phyloP scores from a whole-genome alignment of 2,329 filamentous ascomycete genomes.

The Fusarium incarnatum region DNA sequence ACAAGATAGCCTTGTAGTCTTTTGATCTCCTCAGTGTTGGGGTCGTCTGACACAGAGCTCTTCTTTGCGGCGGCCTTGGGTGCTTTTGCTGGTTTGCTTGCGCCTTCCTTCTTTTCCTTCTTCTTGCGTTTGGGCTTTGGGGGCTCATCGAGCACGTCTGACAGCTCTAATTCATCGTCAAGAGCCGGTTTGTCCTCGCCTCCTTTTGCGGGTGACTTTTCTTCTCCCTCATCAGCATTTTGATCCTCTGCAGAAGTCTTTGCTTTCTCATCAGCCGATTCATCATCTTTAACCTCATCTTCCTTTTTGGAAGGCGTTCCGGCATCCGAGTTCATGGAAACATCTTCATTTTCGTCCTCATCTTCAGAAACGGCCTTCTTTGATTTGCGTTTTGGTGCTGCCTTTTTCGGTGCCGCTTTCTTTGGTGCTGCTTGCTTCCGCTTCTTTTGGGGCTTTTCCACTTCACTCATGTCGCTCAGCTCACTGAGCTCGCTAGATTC shows the following conservation, averaged over 20 bases:
- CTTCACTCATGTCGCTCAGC: constrained; percentile 42
- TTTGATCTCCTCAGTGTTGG: constrained; percentile 85
- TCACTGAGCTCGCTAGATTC: constrained; percentile 41
- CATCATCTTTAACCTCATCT: constrained; percentile 1
- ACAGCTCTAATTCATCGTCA: constrained; percentile 55
- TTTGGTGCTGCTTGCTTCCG: constrained; percentile 25
- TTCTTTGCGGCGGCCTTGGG: constrained; percentile 48
- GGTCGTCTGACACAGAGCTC: constrained; percentile 57
- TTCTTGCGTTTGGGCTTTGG: constrained; percentile 70
- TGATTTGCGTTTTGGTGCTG: constrained; percentile 4
- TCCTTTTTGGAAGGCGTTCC: constrained; percentile 12
- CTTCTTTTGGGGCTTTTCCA: constrained; percentile 43
- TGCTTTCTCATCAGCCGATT: background rate
- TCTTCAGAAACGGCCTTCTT: constrained; percentile 48
- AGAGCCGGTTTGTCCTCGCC: constrained; percentile 39
- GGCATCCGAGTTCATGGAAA: constrained; percentile 26
- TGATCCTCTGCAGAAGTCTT: constrained; percentile 2
- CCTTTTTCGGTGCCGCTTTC: constrained; percentile 16
- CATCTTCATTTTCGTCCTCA: constrained; percentile 39
- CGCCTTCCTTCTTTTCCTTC: constrained; percentile 52
- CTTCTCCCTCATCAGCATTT: constrained; percentile 7
- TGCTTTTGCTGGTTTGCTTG: constrained; percentile 44
- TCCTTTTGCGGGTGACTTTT: constrained; percentile 21
- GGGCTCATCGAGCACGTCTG: constrained; percentile 77
- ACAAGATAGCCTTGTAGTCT: constrained; percentile 85